Base-by-base conservation (phyloP, 192 early-diverging fungal species). In the Entrophospora sp. region DNA sequence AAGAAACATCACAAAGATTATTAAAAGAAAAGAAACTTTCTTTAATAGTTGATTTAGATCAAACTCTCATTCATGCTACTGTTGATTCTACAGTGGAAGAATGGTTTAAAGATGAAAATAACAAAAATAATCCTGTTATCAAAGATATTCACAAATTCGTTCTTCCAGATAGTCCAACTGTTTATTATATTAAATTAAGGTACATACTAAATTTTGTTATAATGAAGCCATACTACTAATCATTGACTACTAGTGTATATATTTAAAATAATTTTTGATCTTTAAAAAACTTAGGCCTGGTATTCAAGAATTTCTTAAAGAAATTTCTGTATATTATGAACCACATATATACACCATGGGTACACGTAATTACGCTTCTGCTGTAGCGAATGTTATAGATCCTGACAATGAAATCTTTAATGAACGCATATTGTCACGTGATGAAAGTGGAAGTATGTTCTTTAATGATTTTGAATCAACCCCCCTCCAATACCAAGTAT, bases 341-440 rank as follows among this genome's bases (percentile, higher is more conserved):
- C 76, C 98, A 70, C 97, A 99, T 72, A 94, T 99, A 56, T 99
- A 99, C 73, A 99, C 97, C 1, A 96, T 97, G 95, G 97, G 97
- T 30, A 91, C 94, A 1, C 81, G 94, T 10, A 80, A 85, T 18
- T 99, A 99, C 73, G 97, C 97, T 30, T 80, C 88, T 31, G 86
- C 88, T 1, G 90, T 99, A 2, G 91, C 92, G 0, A 78, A 83
- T 25, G 80, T 87, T 2, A 85, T 99, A 44, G 97, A 99, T 67
- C 94, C 94, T 0, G 81, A 88, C 13, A 69, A 82, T 5, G 76
- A 58, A 9, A 80, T 86, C 30, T 99, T 99, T 64, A 80, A 84
- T 38, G 89, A 91, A 28, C 85, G 97, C 18, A 94, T 99, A 51
- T 72, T 99, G 38, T 92, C 92, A 8, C 76, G 95, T 5, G 92